Percentiles rank a stretch among this genome's conserved stretches.
Evolutionary conservation across 2,329 filamentous ascomycete genomes (phyloP).

Genomic region (Aspergillus sp.): DNA sequence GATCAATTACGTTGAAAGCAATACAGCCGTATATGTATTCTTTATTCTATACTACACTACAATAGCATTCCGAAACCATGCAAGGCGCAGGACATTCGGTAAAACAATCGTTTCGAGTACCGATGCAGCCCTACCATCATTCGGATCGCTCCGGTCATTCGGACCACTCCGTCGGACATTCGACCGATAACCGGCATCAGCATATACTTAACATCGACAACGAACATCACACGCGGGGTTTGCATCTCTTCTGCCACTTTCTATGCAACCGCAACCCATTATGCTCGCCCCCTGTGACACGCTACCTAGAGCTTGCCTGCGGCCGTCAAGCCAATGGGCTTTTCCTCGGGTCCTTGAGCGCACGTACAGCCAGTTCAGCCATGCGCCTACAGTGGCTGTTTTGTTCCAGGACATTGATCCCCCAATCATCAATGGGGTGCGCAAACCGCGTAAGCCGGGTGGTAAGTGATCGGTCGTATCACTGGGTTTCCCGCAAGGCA

Average conservation of each 20-base stretch:
- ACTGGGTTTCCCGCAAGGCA: no score
- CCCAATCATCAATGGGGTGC: conserved; percentile 42
- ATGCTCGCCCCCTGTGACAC: not conserved
- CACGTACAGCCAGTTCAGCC: not conserved
- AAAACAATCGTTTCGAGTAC: not conserved
- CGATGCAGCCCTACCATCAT: not conserved
- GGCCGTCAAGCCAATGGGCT: not conserved
- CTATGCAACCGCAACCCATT: not conserved
- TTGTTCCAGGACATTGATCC: conserved; percentile 44
- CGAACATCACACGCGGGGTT: not conserved
- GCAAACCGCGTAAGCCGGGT: conserved; percentile 46
- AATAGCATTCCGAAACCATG: not conserved
- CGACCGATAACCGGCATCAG: not conserved
- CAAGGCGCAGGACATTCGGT: not conserved
- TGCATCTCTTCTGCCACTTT: not conserved
- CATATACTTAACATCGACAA: not conserved
- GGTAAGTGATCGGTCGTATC: conserved; percentile 17
- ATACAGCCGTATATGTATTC: no score
- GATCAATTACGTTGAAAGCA: no score
- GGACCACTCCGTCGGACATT: not conserved
- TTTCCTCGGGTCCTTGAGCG: not conserved
- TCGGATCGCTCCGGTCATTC: not conserved
- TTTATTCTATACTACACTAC: not conserved
- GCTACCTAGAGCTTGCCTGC: not conserved
- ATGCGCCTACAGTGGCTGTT: conserved; percentile 33